phyloP scores from a whole-genome alignment of 2,329 filamentous ascomycete species.

The Sphaerostilbella broomeana region DNA sequence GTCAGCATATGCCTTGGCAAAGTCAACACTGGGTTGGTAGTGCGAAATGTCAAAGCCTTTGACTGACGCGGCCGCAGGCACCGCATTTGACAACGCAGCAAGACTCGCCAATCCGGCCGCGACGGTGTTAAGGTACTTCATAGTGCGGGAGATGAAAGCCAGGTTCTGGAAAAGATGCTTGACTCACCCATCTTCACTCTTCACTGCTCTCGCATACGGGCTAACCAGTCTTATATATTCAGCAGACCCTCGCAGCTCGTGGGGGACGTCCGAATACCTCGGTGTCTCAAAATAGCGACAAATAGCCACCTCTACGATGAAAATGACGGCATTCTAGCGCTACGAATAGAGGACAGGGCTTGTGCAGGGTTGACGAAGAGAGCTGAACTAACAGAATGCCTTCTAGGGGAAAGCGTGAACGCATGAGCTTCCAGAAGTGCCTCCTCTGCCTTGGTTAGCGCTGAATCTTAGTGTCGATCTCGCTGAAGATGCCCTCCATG shows the following conservation, averaged over 20 bases:
- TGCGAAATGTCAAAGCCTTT: constrained; percentile 37
- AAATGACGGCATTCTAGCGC: too few species aligned
- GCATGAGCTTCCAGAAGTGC: not conserved
- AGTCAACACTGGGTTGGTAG: constrained; percentile 34
- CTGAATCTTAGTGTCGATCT: not conserved
- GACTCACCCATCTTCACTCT: not conserved
- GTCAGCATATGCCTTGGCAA: constrained; percentile 28
- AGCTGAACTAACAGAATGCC: not conserved
- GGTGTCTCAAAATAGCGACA: too few species aligned
- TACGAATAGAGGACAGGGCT: not conserved
- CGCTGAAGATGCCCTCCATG: not conserved
- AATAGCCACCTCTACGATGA: too few species aligned
- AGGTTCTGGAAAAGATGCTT: not conserved
- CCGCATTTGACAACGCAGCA: constrained; percentile 10
- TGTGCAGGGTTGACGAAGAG: not conserved
- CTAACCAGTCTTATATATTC: not conserved
- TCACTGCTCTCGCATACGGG: not conserved
- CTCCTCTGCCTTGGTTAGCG: not conserved
- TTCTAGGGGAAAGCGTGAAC: not conserved
- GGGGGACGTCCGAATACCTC: too few species aligned
- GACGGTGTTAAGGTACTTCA: constrained; percentile 1
- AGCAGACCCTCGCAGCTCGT: not conserved
- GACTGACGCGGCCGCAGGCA: constrained; percentile 24
- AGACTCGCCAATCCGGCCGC: constrained; percentile 2
- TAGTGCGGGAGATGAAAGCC: not conserved